Conservation (phyloP, 2,329 filamentous ascomycete species). For the Tolypocladium inflatum region DNA sequence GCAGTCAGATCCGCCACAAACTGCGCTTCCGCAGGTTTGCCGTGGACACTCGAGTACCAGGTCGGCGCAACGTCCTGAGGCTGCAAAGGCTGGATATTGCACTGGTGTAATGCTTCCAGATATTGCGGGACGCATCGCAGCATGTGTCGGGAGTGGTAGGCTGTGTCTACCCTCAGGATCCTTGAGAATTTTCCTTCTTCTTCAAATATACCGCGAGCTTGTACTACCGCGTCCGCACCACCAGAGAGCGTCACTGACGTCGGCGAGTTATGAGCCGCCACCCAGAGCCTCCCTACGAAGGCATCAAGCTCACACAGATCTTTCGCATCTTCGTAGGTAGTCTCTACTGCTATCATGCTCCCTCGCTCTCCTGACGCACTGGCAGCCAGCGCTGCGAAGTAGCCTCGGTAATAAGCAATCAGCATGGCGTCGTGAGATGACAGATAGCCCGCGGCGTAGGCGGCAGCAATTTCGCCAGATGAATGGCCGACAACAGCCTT, state of each 20-base stretch:
- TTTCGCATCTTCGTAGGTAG: not conserved
- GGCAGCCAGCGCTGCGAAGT: not conserved
- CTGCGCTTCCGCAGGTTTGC: not conserved
- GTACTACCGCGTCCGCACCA: not conserved
- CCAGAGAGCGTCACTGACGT: not conserved
- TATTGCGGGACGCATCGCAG: not conserved
- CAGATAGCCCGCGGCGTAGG: slow-evolving; percentile 15
- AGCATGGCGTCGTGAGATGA: slow-evolving; percentile 15
- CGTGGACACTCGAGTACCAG: not conserved
- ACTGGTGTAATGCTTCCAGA: not conserved
- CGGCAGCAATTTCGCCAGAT: slow-evolving; percentile 31
- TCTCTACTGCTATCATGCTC: not conserved
- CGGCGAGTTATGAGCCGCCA: not conserved
- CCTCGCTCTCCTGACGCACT: not conserved
- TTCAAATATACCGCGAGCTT: not conserved
- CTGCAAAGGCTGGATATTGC: not conserved
- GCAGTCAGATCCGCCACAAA: no score
- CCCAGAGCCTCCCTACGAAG: not conserved
- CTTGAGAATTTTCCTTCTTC: not conserved
- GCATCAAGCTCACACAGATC: not conserved
- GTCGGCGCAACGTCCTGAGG: no score
- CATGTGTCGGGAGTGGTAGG: not conserved
- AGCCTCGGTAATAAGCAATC: slow-evolving; percentile 15
- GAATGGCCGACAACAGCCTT: slow-evolving; percentile 35
- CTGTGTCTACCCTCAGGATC: not conserved